These are phyloP conservation scores for Ascomycota sp. DNA, from an alignment of 2,329 filamentous ascomycete species.

Conservation along the genomic window DNA sequence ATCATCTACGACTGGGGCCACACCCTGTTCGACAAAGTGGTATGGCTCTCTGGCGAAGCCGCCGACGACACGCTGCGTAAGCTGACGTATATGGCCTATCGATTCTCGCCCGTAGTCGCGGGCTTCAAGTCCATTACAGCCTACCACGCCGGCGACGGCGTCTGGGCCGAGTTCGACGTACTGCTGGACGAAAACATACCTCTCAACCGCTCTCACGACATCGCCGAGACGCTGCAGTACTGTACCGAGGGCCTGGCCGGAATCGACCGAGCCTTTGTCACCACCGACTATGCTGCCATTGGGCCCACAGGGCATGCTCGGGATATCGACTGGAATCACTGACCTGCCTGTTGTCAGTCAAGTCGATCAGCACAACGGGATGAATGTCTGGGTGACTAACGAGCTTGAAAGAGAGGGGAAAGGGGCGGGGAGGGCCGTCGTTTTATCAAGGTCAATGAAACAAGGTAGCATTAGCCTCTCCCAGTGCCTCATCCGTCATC, in stretches of 20 bases:
- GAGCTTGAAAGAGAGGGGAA: no score
- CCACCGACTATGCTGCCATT: constrained; percentile 13
- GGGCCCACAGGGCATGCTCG: constrained; percentile 12
- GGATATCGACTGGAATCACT: constrained; percentile 7
- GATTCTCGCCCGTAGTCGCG: constrained; percentile 11
- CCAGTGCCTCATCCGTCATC: no score
- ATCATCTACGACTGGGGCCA: constrained; percentile 50
- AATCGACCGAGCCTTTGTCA: constrained; percentile 14
- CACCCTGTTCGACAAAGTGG: constrained; percentile 19
- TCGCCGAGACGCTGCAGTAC: constrained; percentile 14
- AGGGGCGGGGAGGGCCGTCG: no score
- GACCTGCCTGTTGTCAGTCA: no score
- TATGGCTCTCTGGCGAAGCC: constrained; percentile 12
- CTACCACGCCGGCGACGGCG: constrained; percentile 13
- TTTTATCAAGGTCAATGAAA: no score
- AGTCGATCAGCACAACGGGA: no score
- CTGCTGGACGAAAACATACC: constrained; percentile 12
- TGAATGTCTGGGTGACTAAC: no score
- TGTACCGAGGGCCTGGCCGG: constrained; percentile 12
- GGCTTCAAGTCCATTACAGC: constrained; percentile 14
- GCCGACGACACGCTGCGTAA: constrained; percentile 11
- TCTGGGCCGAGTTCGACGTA: constrained; percentile 14
- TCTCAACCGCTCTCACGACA: constrained; percentile 11
- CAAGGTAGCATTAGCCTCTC: no score
- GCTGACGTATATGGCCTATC: constrained; percentile 13